Evolutionary conservation across 257 asterid species (phyloP), one percentile per base, ranked within the genome.

Genomic region (Linderniella brevidens): DNA sequence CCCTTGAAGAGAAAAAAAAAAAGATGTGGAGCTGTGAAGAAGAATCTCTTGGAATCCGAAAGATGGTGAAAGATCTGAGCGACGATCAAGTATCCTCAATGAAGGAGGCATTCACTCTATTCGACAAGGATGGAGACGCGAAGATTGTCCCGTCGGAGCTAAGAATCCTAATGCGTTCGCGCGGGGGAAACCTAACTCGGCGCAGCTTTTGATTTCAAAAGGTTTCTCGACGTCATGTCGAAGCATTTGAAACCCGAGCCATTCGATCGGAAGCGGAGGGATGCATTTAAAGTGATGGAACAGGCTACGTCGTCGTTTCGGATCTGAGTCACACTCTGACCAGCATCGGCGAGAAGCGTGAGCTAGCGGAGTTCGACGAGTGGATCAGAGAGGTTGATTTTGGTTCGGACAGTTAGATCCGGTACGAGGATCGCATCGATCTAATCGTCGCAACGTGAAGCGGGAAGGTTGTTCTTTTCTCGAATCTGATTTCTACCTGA

Each of bases 301-400:
- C 93, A 0, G 97, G 97, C 0, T 78, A 35, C 62, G 93, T 87
- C 54, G 93, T 78, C 41, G 93, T 87, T 9, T 64, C 90, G 63
- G 97, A 87, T 70, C 97, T 87, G 59, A 76, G 82, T 78, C 97
- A 87, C 62, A 87, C 83, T 50, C 65, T 87, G 56, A 87, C 95
- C 49, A 83, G 86, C 61, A 87, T 83, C 50, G 95, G 97, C 17
- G 97, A 87, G 82, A 87, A 87, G 62, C 70, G 83, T 53, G 97
- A 87, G 71, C 86, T 86, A 3, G 80, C 92, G 12, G 97, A 87
- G 68, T 83, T 87, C 50, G 97, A 87, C 48, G 97, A 87, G 81
- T 87, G 97, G 97, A 87, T 87, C 92, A 92, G 97, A 4, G 97
- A 87, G 72, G 95, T 87, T 11, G 93, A 83, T 65, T 85, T 70